These are phyloP conservation scores for Penicillium herquei DNA, from an alignment of 495 filamentous ascomycete genomes.

Conservation along the genomic window DNA sequence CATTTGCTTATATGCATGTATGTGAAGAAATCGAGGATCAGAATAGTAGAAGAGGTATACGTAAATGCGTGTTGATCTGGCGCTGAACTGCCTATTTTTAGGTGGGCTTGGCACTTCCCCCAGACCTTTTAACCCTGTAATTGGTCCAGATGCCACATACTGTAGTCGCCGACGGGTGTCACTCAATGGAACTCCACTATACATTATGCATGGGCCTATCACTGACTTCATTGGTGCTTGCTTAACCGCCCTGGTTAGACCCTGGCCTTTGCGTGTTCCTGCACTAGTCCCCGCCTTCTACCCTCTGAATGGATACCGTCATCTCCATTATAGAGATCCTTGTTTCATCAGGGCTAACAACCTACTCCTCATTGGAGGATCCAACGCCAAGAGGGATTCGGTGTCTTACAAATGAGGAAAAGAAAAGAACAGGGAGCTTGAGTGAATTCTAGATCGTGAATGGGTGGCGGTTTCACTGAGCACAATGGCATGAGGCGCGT, in stretches of 20 bases:
- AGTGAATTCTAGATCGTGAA: not conserved
- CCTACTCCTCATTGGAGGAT: conserved; percentile 14
- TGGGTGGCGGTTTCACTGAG: not conserved
- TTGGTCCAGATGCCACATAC: not conserved
- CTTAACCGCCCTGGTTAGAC: not conserved
- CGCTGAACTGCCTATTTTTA: conserved; percentile 3
- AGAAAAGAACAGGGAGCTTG: not conserved
- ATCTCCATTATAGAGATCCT: not conserved
- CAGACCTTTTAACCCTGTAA: not conserved
- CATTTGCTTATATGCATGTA: too few species aligned
- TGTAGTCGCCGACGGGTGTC: not conserved
- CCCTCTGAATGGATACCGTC: conserved; percentile 4
- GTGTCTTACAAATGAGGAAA: conserved; percentile 15
- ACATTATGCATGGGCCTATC: not conserved
- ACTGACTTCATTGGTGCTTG: not conserved
- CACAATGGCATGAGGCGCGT: not conserved
- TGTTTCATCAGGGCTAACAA: conserved; percentile 15
- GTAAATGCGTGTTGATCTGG: conserved; percentile 8
- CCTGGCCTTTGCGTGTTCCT: conserved; percentile 17
- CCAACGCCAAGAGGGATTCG: conserved; percentile 3
- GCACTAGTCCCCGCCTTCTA: conserved; percentile 14
- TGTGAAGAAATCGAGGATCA: too few species aligned
- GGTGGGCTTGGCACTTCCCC: not conserved
- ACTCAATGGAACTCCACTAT: not conserved
- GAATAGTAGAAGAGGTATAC: too few species aligned